phyloP scores from a whole-genome alignment of 768 basidiomycete genomes.

The Lyophyllum atratum region DNA sequence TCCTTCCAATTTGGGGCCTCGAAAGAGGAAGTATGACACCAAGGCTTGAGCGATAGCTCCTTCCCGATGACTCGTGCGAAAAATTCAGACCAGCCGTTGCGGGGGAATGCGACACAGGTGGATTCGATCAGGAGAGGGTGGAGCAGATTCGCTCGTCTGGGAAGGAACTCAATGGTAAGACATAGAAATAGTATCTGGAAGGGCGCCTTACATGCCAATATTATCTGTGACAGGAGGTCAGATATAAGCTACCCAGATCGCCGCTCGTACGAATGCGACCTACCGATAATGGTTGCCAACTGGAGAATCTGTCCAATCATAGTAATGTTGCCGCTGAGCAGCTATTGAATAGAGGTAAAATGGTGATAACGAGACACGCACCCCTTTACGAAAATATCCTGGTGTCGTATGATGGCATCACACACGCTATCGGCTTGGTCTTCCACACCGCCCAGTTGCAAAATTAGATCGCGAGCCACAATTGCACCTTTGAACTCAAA shows the following conservation, averaged over 20 bases:
- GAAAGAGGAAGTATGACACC: conserved; percentile 52
- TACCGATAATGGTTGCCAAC: conserved; percentile 49
- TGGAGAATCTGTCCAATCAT: conserved; percentile 52
- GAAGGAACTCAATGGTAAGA: conserved; percentile 6
- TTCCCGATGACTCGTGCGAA: conserved; percentile 45
- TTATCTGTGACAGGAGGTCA: conserved; percentile 33
- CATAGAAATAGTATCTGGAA: neutral
- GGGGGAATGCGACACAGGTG: conserved; percentile 41
- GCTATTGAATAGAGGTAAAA: neutral
- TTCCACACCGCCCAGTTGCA: conserved; percentile 41
- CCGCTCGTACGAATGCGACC: conserved; percentile 10
- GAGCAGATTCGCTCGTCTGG: conserved; percentile 44
- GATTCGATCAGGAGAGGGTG: conserved; percentile 41
- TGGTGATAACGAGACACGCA: conserved; percentile 14
- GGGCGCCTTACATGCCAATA: conserved; percentile 39
- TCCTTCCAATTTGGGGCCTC: conserved; percentile 45
- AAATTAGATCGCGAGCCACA: conserved; percentile 49
- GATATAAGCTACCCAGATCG: neutral
- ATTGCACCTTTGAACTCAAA: conserved; percentile 61
- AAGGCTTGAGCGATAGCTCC: conserved; percentile 47
- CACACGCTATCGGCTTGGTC: conserved; percentile 55
- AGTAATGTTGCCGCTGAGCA: conserved; percentile 47
- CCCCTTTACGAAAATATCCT: conserved; percentile 49
- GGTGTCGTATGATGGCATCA: conserved; percentile 52
- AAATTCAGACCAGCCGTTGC: conserved; percentile 45